Evolutionary conservation across 164 flowering plant genomes (phyloP), one percentile per base, ranked within the genome.

Genomic region (Sedum album): DNA sequence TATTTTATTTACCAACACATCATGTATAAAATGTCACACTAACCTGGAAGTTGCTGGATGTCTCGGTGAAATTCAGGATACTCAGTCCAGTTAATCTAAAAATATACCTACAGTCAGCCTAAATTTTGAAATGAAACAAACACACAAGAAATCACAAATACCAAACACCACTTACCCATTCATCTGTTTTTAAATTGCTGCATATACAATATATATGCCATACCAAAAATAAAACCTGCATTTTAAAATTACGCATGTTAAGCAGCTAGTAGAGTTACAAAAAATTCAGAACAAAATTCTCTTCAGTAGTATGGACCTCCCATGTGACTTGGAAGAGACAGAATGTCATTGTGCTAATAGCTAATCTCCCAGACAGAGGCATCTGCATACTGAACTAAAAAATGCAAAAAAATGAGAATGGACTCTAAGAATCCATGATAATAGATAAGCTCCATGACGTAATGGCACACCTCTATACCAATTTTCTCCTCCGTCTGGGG

Each of bases 201-300:
- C 88, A 86, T 31, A 84, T 69, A 69, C 96, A 88, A 73, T 88
- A 85, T 1, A 85, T 20, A 79, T 90, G 96, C 96, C 93, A 90
- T 25, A 69, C 31, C 41, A 90, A 67, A 76, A 90, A 88, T 53
- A 77, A 46, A 15, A 69, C 89, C 96, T 87, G 57, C 31, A 65
- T 11, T 55, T 20, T 67, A 26, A 31, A 68, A 68, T 25, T 66
- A 26, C 5, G 48, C 44, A 39, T 51, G 23, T 72, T 25, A 73
- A 31, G 68, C 25, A 23, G 71, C 66, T 61, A 6, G n/a, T 7
- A n/a, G 28, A 65, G 17, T 67, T 33, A 2, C n/a, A n/a, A n/a
- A 0, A 4, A 30, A 13, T 25, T 23, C 23, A 10, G 30, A 51
- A 53, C 36, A 3, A 60, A 44, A 41, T 20, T 68, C 25, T 39